phyloP scores from a whole-genome alignment of 768 basidiomycete genomes.

The Cystoderma amianthinum region DNA sequence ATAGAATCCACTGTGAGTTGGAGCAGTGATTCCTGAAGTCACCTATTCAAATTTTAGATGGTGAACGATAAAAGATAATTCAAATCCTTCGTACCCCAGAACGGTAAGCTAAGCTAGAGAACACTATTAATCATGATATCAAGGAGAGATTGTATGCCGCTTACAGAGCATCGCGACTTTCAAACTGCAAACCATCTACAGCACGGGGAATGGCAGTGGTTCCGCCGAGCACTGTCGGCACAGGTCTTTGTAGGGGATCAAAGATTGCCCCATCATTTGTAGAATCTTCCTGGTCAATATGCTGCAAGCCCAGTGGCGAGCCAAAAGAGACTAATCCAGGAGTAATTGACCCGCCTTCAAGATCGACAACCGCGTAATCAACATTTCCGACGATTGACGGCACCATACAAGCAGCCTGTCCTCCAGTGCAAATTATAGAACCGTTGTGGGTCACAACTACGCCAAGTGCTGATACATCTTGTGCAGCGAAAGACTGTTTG shows the following conservation, averaged over 20 bases:
- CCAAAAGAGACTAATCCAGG: slow-evolving; percentile 71
- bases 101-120: slow-evolving; percentile 3
- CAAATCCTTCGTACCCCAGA: background rate
- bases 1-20: slow-evolving; percentile 44
- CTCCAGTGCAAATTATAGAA: slow-evolving; percentile 41
- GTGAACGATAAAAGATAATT: too few relatives aligned
- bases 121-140: background rate
- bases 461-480: slow-evolving; percentile 13
- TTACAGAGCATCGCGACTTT: slow-evolving; percentile 64
- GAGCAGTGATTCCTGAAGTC: slow-evolving; percentile 60
- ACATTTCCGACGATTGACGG: slow-evolving; percentile 7
- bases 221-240: slow-evolving; percentile 47
- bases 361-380: slow-evolving; percentile 40
- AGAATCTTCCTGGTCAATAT: slow-evolving; percentile 60
- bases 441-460: slow-evolving; percentile 40
- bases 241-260: slow-evolving; percentile 40
- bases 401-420: slow-evolving; percentile 14
- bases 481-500: slow-evolving; percentile 17
- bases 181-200: slow-evolving; percentile 69
- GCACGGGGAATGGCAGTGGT: slow-evolving; percentile 49
- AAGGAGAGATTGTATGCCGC: slow-evolving; percentile 19
- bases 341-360: slow-evolving; percentile 63
- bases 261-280: slow-evolving; percentile 62
- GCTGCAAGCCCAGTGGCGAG: slow-evolving; percentile 59
- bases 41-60: too few relatives aligned